A percentile compares a stretch with the other conserved stretches of the same genome.
phyloP scores from a whole-genome alignment of 1,139 yeast genomes.

The Pneumocystis carinii region DNA sequence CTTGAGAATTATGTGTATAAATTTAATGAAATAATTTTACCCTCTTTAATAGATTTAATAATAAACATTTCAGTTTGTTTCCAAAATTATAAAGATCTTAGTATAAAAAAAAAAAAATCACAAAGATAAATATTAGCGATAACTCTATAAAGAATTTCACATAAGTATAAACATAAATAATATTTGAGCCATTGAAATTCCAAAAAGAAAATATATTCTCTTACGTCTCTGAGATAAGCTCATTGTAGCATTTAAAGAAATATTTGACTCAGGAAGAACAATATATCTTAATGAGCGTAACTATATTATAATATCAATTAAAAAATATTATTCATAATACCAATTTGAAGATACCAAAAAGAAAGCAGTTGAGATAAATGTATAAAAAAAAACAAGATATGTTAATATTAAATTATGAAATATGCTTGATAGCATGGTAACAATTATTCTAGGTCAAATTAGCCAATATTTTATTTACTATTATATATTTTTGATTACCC shows the following conservation, averaged over 20 bases:
- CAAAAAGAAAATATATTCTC: conserved; percentile 71
- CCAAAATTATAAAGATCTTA: neutral
- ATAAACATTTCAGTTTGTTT: neutral
- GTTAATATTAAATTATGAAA: conserved; percentile 28
- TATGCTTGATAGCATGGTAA: conserved; percentile 26
- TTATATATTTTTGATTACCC: conserved; percentile 25
- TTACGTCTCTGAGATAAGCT: conserved; percentile 61
- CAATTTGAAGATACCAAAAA: conserved; percentile 22
- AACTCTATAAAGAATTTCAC: conserved; percentile 11
- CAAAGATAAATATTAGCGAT: neutral
- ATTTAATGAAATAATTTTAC: too few species aligned
- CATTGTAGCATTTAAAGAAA: conserved; percentile 28
- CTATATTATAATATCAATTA: conserved; percentile 51
- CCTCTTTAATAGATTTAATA: too few species aligned
- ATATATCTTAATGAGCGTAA: conserved; percentile 74
- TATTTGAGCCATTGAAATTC: conserved; percentile 75
- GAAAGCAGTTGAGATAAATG: conserved; percentile 29
- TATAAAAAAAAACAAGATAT: conserved; percentile 30
- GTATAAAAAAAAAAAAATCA: neutral
- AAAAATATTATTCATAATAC: conserved; percentile 3
- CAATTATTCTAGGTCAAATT: conserved; percentile 12
- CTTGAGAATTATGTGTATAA: too few species aligned
- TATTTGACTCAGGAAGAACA: conserved; percentile 38
- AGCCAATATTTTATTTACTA: neutral
- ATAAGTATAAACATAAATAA: conserved; percentile 41